Conservation (phyloP, 176 grass and related monocot species). For the Zoysia japonica region DNA sequence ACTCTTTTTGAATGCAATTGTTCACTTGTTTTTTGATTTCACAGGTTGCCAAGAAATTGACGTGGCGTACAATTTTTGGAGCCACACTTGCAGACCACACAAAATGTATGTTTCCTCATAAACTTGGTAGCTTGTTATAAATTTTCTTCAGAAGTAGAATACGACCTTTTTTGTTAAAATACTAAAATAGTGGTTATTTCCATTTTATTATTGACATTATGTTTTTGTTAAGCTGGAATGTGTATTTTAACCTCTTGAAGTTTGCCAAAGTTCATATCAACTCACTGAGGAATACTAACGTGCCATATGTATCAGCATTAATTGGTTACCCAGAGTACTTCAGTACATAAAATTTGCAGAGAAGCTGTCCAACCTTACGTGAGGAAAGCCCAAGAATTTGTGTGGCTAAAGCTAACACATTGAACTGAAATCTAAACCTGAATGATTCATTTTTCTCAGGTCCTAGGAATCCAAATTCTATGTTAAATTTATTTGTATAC, state of each 20-base stretch:
- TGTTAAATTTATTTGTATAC: too few relatives aligned
- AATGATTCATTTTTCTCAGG: neutral
- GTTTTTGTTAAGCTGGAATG: neutral
- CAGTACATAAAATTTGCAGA: constrained; percentile 16
- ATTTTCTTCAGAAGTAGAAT: neutral
- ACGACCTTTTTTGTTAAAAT: neutral
- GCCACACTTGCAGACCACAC: constrained; percentile 12
- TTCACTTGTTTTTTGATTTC: neutral
- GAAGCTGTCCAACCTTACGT: constrained; percentile 12
- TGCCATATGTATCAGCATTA: neutral
- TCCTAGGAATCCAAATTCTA: constrained; percentile 4
- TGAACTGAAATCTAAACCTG: neutral
- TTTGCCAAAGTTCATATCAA: constrained; percentile 10
- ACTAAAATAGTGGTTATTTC: too few relatives aligned
- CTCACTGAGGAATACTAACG: neutral
- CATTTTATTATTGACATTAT: neutral
- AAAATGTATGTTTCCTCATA: constrained; percentile 18
- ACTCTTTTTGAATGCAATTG: neutral
- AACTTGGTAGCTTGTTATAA: too few relatives aligned
- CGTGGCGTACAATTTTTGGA: constrained; percentile 12
- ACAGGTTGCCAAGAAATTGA: constrained; percentile 28
- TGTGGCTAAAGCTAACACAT: neutral
- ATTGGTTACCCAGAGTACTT: neutral
- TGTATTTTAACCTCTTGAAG: neutral
- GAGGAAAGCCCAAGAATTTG: neutral